Conservation (phyloP, 192 early-diverging fungal species). For the Backusella sp. region DNA sequence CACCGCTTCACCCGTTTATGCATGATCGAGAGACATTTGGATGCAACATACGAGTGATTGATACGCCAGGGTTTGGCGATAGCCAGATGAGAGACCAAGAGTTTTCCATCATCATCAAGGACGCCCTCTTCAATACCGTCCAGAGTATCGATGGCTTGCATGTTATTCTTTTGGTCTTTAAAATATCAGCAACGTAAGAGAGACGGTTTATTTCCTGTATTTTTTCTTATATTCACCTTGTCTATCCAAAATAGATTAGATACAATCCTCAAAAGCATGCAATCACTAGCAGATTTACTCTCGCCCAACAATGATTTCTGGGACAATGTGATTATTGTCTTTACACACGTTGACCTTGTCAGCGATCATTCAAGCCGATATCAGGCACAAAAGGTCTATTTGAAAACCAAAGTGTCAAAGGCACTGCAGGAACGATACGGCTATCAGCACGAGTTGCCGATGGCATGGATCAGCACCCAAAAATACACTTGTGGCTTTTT, state of each 20-base stretch:
- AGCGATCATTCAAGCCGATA: background rate
- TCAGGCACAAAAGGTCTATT: slow-evolving; percentile 14
- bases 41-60: slow-evolving; percentile 13
- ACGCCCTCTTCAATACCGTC: slow-evolving; percentile 1
- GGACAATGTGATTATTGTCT: slow-evolving; percentile 29
- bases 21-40: slow-evolving; percentile 16
- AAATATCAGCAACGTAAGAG: background rate
- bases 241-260: background rate
- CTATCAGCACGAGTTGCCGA: slow-evolving; percentile 12
- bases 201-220: background rate
- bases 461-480: slow-evolving; percentile 26
- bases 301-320: slow-evolving; percentile 11
- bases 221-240: background rate
- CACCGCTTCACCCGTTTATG: slow-evolving; percentile 18
- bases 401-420: slow-evolving; percentile 13
- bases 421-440: slow-evolving; percentile 1
- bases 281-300: background rate
- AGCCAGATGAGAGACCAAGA: slow-evolving; percentile 16
- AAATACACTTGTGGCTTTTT: slow-evolving; percentile 20
- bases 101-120: slow-evolving; percentile 5
- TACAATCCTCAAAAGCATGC: slow-evolving; percentile 8
- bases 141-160: slow-evolving; percentile 7
- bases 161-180: slow-evolving; percentile 23
- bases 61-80: slow-evolving; percentile 34
- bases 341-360: slow-evolving; percentile 25